Base-by-base conservation (phyloP, 1,284 basidiomycete genomes). In the Tilletia setariae region DNA sequence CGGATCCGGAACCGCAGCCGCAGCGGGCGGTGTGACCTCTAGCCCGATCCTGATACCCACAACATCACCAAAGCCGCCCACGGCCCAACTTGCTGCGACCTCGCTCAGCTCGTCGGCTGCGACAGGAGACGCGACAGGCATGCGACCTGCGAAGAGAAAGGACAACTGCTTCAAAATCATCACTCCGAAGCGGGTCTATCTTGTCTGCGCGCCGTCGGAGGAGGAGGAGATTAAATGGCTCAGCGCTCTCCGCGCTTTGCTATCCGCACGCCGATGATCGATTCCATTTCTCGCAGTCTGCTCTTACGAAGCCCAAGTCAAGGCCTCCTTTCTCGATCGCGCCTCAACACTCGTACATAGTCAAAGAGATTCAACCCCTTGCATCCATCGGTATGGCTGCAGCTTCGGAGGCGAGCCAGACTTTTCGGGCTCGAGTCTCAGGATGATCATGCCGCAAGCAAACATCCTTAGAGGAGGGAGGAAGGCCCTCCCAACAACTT, bases 151-250 rank as follows among this genome's bases (percentile, higher is more conserved):
- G 68, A 78, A 75, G 67, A 70, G 70, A 40, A 78, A 83, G 32
- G 84, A 85, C 56, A 86, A 90, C 81, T 92, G 91, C 65, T 97
- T 98, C 88, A 93, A 96, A 84, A 91, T 98, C 71, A 91, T 98
- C 75, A 98, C 94, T 40, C 94, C 93, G 69, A 94, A 95, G 83
- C 88, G 93, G 67, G 90, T 91, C 25, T 86, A 93, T 72, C 84
- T 97, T 68, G 86, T 98, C 23, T 97, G 94, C 78, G 96, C 95
- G 11, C 95, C 96, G 2, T 90, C 88, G 68, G 96, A 98, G 83
- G 96, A 98, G 77, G 95, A 98, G 77, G 96, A 98, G 85, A 96
- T 98, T 84, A 92, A 91, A 82, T 99, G 96, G 96, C 86, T 98
- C 51, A 93, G 93, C 59, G 93, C 94, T 9, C 88, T 98, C 61